Base-by-base conservation (phyloP, 2,329 filamentous ascomycete species). In the Elsinoe batatas region DNA sequence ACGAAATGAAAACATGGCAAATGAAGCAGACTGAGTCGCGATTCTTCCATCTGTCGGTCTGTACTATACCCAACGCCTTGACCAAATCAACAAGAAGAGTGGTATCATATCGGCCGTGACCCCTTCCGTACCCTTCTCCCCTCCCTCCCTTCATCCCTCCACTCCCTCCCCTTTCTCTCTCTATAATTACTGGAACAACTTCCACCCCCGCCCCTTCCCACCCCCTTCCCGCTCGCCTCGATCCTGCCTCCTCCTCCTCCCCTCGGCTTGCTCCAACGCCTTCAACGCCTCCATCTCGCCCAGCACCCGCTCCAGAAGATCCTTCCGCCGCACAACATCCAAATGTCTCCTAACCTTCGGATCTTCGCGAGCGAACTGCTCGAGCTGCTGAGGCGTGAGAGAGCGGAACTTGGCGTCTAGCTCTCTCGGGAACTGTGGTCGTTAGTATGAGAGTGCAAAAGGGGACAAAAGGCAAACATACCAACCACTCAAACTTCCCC, bases 401-500 rank as follows among this genome's bases (percentile, higher is more conserved):
- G 58, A 82, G 44, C 91, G 89, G 10, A 98, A 83, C 33, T 91
- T 82, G 58, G 85, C 75, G 69, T 98, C 93, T 11, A 98, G 80
- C 68, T 96, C 90, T 37, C 93, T 82, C 0, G 93, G 93, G 71
- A 98, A 98, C 67, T 77, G 55, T 15, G 50, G 8, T 40, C n/a
- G 30, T 57, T 20, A 46, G 53, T 17, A 17, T 5, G 7, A 8
- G n/a, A 13, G 13, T 18, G 36, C 30, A 20, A 4, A 10, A 13
- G 37, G 38, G 26, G 57, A 3, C 36, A 37, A 44, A 11, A 5
- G 17, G 3, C n/a, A 26, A n/a, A 60, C 67, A 61, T 64, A 71
- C 68, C 67, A 93, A 90, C 73, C 96, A 95, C 74, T 95, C 96
- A 69, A 97, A 98, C 67, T 98, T 95, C 1, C 88, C 91, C 15